Evolutionary conservation across 768 basidiomycete genomes (phyloP), one percentile per base, ranked within the genome.

Genomic region (Fibroporia radiculosa): DNA sequence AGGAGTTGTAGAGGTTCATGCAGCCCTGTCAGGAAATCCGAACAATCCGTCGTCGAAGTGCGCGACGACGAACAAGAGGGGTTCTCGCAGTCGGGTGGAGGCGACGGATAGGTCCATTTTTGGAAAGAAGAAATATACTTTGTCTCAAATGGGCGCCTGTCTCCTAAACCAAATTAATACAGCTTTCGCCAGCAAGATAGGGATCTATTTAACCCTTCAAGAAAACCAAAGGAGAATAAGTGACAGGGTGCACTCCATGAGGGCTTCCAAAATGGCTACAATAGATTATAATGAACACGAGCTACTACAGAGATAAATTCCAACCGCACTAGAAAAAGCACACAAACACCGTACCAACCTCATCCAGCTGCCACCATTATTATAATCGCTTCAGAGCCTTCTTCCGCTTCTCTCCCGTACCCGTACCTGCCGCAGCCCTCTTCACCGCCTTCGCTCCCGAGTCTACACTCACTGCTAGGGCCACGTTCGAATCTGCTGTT

Each of bases 311-410:
- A 31, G n/a, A 31, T n/a, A 31, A 31, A 31, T 31, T 31, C 8
- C 29, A 31, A 31, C 29, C 13, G 14, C 7, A 35, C 10, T 35
- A 35, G 34, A 35, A 35, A 12, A 35, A 35, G 34, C 34, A 35
- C 34, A 10, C 29, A 31, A 31, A n/a, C 29, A 31, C 29, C n/a
- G 10, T n/a, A 8, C 29, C 29, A 31, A n/a, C 10, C 8, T 10
- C 8, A n/a, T 19, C 34, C 13, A 12, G 20, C 16, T 6, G 16
- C 34, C 34, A 18, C 6, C 34, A 18, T n/a, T 31, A 18, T 64
- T 55, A 91, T 62, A 91, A 64, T 51, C 88, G 71, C 65, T 86
- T 91, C 54, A 91, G 65, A 3, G 88, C 89, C 71, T 90, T 91
- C 74, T 91, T 91, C 62, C 89, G 71, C 68, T 91, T 91, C 65